phyloP scores from a whole-genome alignment of 2,329 filamentous ascomycete genomes.

The Conoideocrella luteorostrata region DNA sequence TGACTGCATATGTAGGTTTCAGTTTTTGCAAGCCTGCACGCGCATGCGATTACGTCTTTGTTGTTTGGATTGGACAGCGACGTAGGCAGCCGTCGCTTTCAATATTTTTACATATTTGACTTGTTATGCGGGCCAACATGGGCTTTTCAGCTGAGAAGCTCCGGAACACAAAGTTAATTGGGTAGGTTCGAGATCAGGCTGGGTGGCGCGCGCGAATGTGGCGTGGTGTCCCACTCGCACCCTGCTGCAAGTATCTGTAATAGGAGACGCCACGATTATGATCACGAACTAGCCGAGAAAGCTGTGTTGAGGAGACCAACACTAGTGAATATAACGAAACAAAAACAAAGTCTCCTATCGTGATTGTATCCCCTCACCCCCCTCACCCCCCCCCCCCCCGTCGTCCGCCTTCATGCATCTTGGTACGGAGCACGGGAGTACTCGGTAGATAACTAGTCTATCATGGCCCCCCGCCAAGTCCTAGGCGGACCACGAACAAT shows the following conservation, averaged over 20 bases:
- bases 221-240: too few species aligned
- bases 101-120: neutral
- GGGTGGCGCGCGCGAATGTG: neutral
- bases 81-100: neutral
- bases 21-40: neutral
- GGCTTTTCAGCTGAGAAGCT: neutral
- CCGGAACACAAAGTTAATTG: neutral
- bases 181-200: neutral
- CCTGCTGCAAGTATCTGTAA: too few species aligned
- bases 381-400: too few species aligned
- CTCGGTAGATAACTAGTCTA: too few species aligned
- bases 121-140: neutral
- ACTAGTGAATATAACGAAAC: neutral
- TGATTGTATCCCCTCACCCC: neutral
- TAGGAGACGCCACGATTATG: neutral
- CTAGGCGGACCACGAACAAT: neutral
- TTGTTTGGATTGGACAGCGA: too few species aligned
- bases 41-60: neutral
- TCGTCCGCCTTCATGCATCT: too few species aligned
- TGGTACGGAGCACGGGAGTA: neutral
- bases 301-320: neutral
- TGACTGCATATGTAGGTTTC: neutral
- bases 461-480: neutral
- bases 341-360: neutral
- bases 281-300: too few species aligned